Evolutionary conservation across 2,329 filamentous ascomycete species (phyloP).

Genomic region (Fusarium sp.): DNA sequence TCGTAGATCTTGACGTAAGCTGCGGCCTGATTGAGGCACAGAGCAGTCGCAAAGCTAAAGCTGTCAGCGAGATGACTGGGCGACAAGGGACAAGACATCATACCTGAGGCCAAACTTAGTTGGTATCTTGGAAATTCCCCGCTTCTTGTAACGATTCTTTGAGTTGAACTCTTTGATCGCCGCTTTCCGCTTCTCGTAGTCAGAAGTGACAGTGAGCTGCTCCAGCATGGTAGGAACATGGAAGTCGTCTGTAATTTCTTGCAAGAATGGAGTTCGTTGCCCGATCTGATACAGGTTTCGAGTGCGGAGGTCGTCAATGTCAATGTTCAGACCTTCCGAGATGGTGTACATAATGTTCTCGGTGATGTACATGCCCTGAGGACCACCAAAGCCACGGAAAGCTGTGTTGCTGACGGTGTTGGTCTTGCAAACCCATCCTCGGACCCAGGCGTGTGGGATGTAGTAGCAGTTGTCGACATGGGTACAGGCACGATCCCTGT

Average conservation of each 20-base stretch:
- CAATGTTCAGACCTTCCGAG: slow-evolving; percentile 9
- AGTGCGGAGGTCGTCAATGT: neutral
- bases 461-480: slow-evolving; percentile 87
- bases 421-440: slow-evolving; percentile 72
- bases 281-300: slow-evolving; percentile 14
- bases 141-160: slow-evolving; percentile 89
- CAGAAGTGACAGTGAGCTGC: neutral
- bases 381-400: slow-evolving; percentile 16
- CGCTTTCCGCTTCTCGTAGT: slow-evolving; percentile 10
- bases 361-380: slow-evolving; percentile 17
- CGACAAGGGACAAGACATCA: neutral
- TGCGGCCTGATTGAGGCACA: slow-evolving; percentile 91
- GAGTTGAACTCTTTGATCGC: slow-evolving; percentile 73
- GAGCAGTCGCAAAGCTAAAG: slow-evolving; percentile 74
- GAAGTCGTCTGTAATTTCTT: slow-evolving; percentile 17
- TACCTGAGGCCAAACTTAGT: slow-evolving; percentile 91
- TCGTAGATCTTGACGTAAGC: slow-evolving; percentile 93
- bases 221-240: slow-evolving; percentile 11
- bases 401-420: slow-evolving; percentile 20
- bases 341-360: slow-evolving; percentile 12
- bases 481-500: slow-evolving; percentile 79
- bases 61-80: neutral
- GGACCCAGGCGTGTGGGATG: slow-evolving; percentile 83
- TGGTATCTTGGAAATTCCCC: slow-evolving; percentile 81
- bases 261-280: slow-evolving; percentile 11